Percentiles rank a stretch among this genome's conserved stretches.
Evolutionary conservation across 768 basidiomycete genomes (phyloP).

Genomic region (Tricholoma saponaceum): DNA sequence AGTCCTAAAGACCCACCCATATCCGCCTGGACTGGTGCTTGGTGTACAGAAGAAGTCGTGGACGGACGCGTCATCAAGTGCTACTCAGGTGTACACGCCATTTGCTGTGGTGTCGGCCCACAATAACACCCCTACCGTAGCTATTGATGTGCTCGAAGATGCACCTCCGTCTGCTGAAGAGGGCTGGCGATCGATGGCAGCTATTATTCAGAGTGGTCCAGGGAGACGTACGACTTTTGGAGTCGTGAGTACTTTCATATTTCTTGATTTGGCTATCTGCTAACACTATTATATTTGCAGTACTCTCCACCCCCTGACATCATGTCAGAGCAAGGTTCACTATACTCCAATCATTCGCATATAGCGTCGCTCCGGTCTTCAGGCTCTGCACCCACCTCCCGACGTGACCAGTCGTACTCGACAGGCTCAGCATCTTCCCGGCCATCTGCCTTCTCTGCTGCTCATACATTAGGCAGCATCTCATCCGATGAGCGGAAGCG

Average conservation of each 20-base stretch:
- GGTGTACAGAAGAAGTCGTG: slow-evolving; percentile 23
- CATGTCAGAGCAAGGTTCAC: slow-evolving; percentile 59
- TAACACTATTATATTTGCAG: slow-evolving; percentile 22
- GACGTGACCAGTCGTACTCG: slow-evolving; percentile 37
- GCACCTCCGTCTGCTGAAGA: slow-evolving; percentile 60
- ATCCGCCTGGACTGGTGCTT: slow-evolving; percentile 35
- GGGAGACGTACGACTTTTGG: slow-evolving; percentile 51
- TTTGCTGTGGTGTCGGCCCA: slow-evolving; percentile 12
- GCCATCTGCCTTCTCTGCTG: slow-evolving; percentile 42
- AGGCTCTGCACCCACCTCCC: slow-evolving; percentile 50
- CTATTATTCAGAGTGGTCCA: slow-evolving; percentile 23
- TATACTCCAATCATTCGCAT: slow-evolving; percentile 61
- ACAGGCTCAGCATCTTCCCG: slow-evolving; percentile 53
- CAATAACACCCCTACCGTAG: slow-evolving; percentile 31
- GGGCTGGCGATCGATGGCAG: slow-evolving; percentile 56
- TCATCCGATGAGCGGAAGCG: slow-evolving; percentile 47
- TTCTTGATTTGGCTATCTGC: slow-evolving; percentile 7
- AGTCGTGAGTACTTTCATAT: slow-evolving; percentile 38
- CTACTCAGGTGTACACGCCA: slow-evolving; percentile 10
- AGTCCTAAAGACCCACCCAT: slow-evolving; percentile 21
- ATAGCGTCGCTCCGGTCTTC: slow-evolving; percentile 44
- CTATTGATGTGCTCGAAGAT: slow-evolving; percentile 64
- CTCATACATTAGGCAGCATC: slow-evolving; percentile 32
- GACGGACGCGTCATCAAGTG: slow-evolving; percentile 21
- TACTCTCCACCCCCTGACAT: slow-evolving; percentile 37